Evolutionary conservation across 345 rosid species (phyloP).

Genomic region (Lepidium aucheri): DNA sequence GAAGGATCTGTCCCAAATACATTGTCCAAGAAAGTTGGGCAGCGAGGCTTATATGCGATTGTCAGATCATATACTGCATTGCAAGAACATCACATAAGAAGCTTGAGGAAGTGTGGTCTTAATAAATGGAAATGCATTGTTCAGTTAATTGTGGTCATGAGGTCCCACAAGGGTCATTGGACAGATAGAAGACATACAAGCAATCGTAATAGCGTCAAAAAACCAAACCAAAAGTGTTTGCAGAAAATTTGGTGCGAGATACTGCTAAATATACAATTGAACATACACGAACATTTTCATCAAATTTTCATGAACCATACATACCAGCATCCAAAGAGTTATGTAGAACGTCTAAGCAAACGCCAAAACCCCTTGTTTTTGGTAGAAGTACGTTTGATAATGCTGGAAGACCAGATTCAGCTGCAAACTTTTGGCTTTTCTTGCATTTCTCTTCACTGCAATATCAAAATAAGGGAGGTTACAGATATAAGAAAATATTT

Average conservation of each 20-base stretch:
- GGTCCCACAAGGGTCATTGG: background rate
- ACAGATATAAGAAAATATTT: background rate
- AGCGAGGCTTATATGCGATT: constrained; percentile 60
- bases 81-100: background rate
- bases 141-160: background rate
- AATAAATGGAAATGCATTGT: background rate
- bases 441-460: constrained; percentile 66
- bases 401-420: constrained; percentile 65
- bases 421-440: constrained; percentile 55
- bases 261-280: background rate
- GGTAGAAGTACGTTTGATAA: constrained; percentile 67
- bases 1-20: constrained; percentile 77
- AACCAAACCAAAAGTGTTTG: background rate
- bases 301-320: constrained; percentile 22
- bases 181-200: background rate
- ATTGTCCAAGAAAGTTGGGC: constrained; percentile 72
- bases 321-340: constrained; percentile 69
- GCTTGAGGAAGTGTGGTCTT: background rate
- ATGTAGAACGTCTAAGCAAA: constrained; percentile 59
- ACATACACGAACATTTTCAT: background rate
- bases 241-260: background rate
- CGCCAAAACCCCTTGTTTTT: constrained; percentile 58
- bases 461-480: constrained; percentile 6
- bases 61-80: constrained; percentile 74
- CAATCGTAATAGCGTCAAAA: background rate